Conservation (phyloP, 164 flowering plant species). For the Kalanchoe fedtschenkoi region DNA sequence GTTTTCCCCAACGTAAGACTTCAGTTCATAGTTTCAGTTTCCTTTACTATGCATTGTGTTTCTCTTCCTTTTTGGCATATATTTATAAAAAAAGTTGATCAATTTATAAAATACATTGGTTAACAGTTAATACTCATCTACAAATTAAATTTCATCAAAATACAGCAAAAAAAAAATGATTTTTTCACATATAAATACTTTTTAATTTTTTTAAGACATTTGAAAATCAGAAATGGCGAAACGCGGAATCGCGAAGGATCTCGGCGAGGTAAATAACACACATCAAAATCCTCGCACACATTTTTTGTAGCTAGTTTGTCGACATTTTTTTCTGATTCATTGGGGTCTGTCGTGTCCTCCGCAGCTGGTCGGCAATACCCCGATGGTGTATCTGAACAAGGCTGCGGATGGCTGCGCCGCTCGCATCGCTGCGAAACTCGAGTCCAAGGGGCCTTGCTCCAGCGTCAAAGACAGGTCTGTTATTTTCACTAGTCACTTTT, state of each 20-base stretch:
- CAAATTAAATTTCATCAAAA: too few species aligned
- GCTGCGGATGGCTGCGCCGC: conserved; percentile 6
- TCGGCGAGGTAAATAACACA: background rate
- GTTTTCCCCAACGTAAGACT: too few species aligned
- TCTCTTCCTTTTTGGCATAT: too few species aligned
- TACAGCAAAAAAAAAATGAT: too few species aligned
- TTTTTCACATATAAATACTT: too few species aligned
- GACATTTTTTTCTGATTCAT: background rate
- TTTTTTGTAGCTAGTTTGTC: background rate
- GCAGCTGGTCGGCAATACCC: conserved; percentile 8
- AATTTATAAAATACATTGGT: too few species aligned
- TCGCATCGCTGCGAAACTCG: conserved; percentile 8
- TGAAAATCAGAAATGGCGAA: background rate
- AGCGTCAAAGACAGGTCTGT: conserved; percentile 6
- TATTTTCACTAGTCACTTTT: too few species aligned
- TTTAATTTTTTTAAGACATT: background rate
- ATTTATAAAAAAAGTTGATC: too few species aligned
- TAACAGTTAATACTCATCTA: too few species aligned
- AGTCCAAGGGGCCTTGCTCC: conserved; percentile 1
- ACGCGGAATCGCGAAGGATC: conserved; percentile 1
- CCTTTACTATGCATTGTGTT: too few species aligned
- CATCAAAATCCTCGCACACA: background rate
- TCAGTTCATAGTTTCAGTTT: too few species aligned
- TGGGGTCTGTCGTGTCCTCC: background rate
- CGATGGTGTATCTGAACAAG: conserved; percentile 8